Evolutionary conservation across 768 basidiomycete genomes (phyloP), one percentile per base, ranked within the genome.

Genomic region (Leccinum imitatum): DNA sequence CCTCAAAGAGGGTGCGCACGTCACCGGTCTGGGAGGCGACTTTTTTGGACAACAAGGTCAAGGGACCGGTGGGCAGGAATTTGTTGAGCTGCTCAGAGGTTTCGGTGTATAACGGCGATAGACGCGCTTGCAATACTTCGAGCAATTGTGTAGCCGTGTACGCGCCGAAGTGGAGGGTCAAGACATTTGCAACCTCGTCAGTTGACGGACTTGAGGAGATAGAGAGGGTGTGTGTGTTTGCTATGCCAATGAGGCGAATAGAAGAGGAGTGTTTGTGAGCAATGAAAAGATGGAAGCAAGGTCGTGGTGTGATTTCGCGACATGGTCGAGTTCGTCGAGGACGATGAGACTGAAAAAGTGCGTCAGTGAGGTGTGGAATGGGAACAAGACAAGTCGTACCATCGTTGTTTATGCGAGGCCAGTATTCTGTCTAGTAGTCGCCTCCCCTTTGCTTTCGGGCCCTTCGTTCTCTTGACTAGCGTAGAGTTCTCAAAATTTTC

Each of bases 281-380:
- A 93, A 78, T 5, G 84, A 79, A 72, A 94, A 91, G 50, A 95
- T 74, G 11, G 85, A 75, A 2, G 81, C 70, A 50, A 93, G 77
- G 9, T 83, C 74, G 64, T 85, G 84, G 2, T 81, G 64, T 10
- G 83, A 85, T 3, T 85, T 79, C 15, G 85, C 83, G 62, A 92
- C 84, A 69, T 93, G 90, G 69, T 95, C 93, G 41, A 95, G 82
- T 70, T 95, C 93, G 69, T 95, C 93, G 33, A 95, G 84, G 53
- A 95, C 80, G 57, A 95, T 76, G 50, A 95, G 76, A 64, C 91
- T 4, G 60, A 48, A 4, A 7, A 35, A 21, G 44, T 51, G 56
- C 30, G 63, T 72, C 58, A 74, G 56, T 41, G n/a, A 63, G 1
- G 73, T 72, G 39, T 54, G 2, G 8, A 51, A 52, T 7, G 25